phyloP scores from a whole-genome alignment of 495 filamentous ascomycete genomes.

The Penicillium parvum region DNA sequence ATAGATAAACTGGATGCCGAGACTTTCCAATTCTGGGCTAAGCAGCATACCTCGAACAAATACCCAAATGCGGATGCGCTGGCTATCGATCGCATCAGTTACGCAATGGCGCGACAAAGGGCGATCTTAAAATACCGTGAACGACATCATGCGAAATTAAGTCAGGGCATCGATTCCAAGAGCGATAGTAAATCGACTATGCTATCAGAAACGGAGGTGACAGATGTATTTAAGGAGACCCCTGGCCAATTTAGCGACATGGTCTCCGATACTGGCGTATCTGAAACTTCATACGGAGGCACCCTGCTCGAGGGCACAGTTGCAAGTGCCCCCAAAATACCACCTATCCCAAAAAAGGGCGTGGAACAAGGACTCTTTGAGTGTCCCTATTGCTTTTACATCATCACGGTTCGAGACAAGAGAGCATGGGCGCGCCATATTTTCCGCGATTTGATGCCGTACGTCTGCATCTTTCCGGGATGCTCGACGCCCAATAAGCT shows the following conservation, averaged over 20 bases:
- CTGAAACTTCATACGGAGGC: constrained; percentile 8
- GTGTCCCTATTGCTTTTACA: constrained; percentile 27
- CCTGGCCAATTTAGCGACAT: neutral
- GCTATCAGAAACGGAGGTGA: constrained; percentile 10
- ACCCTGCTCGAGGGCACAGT: neutral
- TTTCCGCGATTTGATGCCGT: constrained; percentile 29
- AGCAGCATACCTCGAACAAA: constrained; percentile 6
- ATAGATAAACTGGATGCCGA: constrained; percentile 1
- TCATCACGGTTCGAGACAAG: constrained; percentile 12
- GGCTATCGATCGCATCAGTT: constrained; percentile 5
- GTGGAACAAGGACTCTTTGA: constrained; percentile 11
- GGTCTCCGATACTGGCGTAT: neutral
- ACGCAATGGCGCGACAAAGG: constrained; percentile 14
- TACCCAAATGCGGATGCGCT: constrained; percentile 7
- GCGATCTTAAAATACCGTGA: constrained; percentile 17
- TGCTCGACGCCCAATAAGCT: constrained; percentile 20
- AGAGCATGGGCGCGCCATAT: constrained; percentile 23
- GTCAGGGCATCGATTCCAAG: constrained; percentile 2
- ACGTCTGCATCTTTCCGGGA: constrained; percentile 16
- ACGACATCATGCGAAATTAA: constrained; percentile 15
- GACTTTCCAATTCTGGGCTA: constrained; percentile 6
- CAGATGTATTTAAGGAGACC: neutral
- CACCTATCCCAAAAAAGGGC: constrained; percentile 9
- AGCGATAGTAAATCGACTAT: neutral
- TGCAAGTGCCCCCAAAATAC: neutral